Evolutionary conservation across 495 filamentous ascomycete genomes (phyloP).

Genomic region (Tuber calosporum): DNA sequence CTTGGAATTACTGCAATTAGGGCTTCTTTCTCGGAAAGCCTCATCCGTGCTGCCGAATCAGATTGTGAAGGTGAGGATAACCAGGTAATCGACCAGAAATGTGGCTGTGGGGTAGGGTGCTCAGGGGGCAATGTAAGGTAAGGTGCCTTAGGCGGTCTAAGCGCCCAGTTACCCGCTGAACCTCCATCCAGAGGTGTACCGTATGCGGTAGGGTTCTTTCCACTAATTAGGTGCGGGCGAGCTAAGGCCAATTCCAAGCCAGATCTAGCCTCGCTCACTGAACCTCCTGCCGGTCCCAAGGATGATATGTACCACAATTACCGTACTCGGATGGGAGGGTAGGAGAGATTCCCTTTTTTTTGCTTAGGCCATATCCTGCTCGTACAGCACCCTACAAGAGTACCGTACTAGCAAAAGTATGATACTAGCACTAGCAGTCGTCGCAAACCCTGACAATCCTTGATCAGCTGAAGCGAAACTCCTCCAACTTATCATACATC

Average conservation of each 20-base stretch:
- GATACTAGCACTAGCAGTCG: not conserved
- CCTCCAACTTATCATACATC: not conserved
- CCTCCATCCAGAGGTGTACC: not conserved
- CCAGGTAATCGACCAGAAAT: not conserved
- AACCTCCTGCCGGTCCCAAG: not conserved
- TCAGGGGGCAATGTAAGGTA: not conserved
- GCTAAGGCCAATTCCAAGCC: not conserved
- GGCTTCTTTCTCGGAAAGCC: not conserved
- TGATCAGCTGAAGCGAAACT: slow-evolving; percentile 2
- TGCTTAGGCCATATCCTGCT: not conserved
- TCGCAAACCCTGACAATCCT: not conserved
- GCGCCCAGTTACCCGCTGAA: not conserved
- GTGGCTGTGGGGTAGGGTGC: not conserved
- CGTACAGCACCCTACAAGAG: no score
- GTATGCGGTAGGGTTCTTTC: not conserved
- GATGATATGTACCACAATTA: not conserved
- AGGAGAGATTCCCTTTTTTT: not conserved
- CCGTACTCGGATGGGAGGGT: not conserved
- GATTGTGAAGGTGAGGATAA: not conserved
- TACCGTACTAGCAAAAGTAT: not conserved
- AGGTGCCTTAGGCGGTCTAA: not conserved
- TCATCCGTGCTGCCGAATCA: not conserved
- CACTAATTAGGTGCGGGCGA: not conserved
- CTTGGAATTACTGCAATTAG: not conserved
- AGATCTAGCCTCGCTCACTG: not conserved